Conservation (phyloP, 1,139 yeast genomes). For the Scheffersomyces illinoinensis region DNA sequence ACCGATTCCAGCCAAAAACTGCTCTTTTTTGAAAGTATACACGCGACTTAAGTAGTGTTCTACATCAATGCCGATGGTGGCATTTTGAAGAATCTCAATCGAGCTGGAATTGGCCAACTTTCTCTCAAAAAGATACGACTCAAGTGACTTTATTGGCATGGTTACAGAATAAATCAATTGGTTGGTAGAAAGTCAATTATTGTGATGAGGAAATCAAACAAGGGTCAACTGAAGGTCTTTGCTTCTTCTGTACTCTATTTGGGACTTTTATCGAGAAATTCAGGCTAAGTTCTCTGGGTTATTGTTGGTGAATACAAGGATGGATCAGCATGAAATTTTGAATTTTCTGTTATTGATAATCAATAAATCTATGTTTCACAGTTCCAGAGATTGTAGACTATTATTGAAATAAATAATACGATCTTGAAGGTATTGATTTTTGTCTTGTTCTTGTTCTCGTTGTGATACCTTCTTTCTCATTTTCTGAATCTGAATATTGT, state of each 20-base stretch:
- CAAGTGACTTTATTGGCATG: slow-evolving; percentile 68
- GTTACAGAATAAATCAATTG: not conserved
- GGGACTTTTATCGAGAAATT: not conserved
- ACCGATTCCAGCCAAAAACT: slow-evolving; percentile 75
- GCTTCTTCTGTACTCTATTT: not conserved
- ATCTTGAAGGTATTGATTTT: not conserved
- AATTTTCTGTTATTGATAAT: not conserved
- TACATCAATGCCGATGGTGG: slow-evolving; percentile 83
- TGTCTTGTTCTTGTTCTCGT: not conserved
- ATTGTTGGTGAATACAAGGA: not conserved
- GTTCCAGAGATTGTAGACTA: not conserved
- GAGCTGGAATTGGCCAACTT: slow-evolving; percentile 64
- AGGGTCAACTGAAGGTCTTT: not conserved
- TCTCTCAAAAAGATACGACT: slow-evolving; percentile 69
- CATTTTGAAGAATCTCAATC: slow-evolving; percentile 63
- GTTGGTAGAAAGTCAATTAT: not conserved
- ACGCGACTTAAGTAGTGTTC: slow-evolving; percentile 72
- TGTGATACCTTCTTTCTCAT: not conserved
- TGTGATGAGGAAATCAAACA: not conserved
- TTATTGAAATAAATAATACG: not conserved
- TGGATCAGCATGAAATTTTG: not conserved
- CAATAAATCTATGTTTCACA: not conserved
- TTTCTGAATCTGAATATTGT: not conserved
- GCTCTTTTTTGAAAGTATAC: slow-evolving; percentile 66
- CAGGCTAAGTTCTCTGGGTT: not conserved